Evolutionary conservation across 139 green algal species (phyloP).

Genomic region (Coelastrella sp.): DNA sequence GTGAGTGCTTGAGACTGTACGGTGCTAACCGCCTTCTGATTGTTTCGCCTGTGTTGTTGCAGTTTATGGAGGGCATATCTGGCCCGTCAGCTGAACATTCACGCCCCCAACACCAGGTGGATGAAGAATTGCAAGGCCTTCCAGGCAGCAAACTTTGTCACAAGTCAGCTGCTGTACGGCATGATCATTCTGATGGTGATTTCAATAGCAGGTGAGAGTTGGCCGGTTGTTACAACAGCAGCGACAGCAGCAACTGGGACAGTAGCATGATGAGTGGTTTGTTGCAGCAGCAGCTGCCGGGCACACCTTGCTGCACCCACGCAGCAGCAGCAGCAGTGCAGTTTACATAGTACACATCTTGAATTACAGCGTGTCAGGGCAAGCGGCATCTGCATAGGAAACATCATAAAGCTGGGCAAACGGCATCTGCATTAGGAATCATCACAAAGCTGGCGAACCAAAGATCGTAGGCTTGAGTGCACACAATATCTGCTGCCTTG

Average conservation of each 20-base stretch:
- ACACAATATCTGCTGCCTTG: no score
- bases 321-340: not conserved
- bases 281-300: no score
- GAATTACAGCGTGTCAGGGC: no score
- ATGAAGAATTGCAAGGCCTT: conserved; percentile 2
- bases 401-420: no score
- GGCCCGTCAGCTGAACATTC: conserved; percentile 39
- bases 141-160: conserved; percentile 2
- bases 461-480: no score
- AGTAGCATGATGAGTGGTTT: no score
- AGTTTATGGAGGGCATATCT: conserved; percentile 25
- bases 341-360: no score
- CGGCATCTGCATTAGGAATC: no score
- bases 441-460: no score
- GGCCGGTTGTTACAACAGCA: not conserved
- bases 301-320: not conserved
- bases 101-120: conserved; percentile 17
- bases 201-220: conserved; percentile 5
- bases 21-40: not conserved
- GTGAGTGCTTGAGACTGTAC: no score
- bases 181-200: conserved; percentile 1
- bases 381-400: no score
- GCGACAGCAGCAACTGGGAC: no score
- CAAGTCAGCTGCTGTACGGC: conserved; percentile 12
- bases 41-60: not conserved